Percentiles rank a stretch among this genome's conserved stretches.
Conservation (phyloP, 2,329 filamentous ascomycete genomes). For the Calonectria hongkongensis region DNA sequence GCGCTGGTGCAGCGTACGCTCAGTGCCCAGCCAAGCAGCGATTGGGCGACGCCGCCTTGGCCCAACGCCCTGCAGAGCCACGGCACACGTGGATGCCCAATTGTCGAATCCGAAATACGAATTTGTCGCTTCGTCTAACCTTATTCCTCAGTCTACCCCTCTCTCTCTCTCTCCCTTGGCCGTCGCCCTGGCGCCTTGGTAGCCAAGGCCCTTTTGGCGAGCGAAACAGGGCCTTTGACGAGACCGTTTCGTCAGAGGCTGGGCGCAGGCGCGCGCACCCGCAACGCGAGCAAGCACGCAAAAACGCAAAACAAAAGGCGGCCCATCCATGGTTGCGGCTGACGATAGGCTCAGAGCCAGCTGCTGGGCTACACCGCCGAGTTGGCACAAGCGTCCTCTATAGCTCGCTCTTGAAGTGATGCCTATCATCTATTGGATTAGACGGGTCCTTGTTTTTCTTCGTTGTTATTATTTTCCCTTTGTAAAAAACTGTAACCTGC, state of each 20-base stretch:
- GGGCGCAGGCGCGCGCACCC: background rate
- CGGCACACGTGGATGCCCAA: slow-evolving; percentile 41
- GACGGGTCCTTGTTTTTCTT: no score
- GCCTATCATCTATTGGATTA: background rate
- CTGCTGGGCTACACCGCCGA: slow-evolving; percentile 3
- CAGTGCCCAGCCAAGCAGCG: slow-evolving; percentile 20
- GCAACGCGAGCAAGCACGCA: background rate
- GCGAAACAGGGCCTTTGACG: background rate
- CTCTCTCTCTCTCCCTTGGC: background rate
- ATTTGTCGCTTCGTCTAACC: slow-evolving; percentile 46
- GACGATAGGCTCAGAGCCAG: slow-evolving; percentile 1
- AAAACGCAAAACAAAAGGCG: background rate
- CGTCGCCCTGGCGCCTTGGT: background rate
- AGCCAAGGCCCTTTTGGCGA: slow-evolving; percentile 3
- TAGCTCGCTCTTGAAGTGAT: background rate
- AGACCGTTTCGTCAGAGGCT: slow-evolving; percentile 16
- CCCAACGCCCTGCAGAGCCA: slow-evolving; percentile 37
- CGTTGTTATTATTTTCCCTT: no score
- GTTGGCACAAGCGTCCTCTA: background rate
- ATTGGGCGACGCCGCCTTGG: slow-evolving; percentile 33
- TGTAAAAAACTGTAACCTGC: background rate
- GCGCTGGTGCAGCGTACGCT: background rate
- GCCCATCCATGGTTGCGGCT: background rate
- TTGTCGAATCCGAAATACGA: slow-evolving; percentile 52
- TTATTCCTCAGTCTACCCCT: slow-evolving; percentile 30